These are phyloP conservation scores for Prorocentrum cordatum DNA, from an alignment of 169 alveolate genomes.

Conservation along the genomic window DNA sequence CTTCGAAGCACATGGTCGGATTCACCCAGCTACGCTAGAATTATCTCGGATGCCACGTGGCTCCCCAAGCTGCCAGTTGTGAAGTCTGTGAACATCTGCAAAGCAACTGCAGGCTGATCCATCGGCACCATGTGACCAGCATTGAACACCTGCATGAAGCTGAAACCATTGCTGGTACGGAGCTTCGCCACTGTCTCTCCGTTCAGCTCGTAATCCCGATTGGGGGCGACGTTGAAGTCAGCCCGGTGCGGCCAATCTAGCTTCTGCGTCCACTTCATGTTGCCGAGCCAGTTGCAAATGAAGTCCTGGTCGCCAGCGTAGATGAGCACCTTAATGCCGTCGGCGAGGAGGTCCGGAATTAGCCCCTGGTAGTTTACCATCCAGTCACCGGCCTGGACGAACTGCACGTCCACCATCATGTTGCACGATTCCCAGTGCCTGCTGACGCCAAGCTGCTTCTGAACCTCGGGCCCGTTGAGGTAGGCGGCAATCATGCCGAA, in stretches of 20 bases:
- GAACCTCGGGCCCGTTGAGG: slow-evolving; percentile 49
- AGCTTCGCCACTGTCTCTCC: slow-evolving; percentile 38
- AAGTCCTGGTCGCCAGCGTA: slow-evolving; percentile 8
- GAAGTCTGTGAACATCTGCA: slow-evolving; percentile 43
- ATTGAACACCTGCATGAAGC: slow-evolving; percentile 61
- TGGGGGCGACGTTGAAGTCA: background rate
- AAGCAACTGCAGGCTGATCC: slow-evolving; percentile 61
- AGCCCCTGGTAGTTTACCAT: slow-evolving; percentile 6
- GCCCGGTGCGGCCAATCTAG: slow-evolving; percentile 39
- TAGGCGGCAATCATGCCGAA: slow-evolving; percentile 55
- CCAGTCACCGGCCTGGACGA: slow-evolving; percentile 59
- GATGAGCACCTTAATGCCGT: slow-evolving; percentile 19
- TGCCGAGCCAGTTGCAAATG: slow-evolving; percentile 62
- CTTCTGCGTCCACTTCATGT: slow-evolving; percentile 52
- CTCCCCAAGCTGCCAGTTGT: no score
- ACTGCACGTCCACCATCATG: slow-evolving; percentile 8
- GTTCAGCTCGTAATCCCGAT: background rate
- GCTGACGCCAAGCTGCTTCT: background rate
- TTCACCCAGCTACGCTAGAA: no score
- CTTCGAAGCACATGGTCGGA: no score
- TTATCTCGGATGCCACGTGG: no score
- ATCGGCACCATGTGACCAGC: slow-evolving; percentile 69
- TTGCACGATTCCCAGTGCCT: slow-evolving; percentile 68
- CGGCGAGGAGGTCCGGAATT: slow-evolving; percentile 24
- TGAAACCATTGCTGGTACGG: slow-evolving; percentile 29